Percentiles rank a stretch among this genome's conserved stretches.
Conservation (phyloP, 306 rosid genomes). For the Chamaecrista fasciculata region DNA sequence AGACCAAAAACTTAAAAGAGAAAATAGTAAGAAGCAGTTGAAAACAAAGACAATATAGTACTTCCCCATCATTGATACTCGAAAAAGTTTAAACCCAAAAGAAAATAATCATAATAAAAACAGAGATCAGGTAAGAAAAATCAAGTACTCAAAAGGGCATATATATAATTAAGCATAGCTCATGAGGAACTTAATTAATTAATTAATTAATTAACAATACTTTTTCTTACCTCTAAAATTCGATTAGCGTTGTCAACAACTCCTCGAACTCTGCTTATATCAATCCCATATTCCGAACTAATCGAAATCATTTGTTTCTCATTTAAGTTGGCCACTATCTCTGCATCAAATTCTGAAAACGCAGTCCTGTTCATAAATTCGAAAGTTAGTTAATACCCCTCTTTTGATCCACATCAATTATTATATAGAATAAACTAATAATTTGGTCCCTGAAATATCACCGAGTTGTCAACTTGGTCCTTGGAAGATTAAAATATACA, state of each 20-base stretch:
- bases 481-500: too few species aligned
- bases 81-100: too few species aligned
- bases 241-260: constrained; percentile 86
- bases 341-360: constrained; percentile 82
- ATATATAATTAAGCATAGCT: too few species aligned
- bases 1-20: constrained; percentile 18
- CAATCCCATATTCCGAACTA: constrained; percentile 68
- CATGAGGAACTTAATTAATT: too few species aligned
- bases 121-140: constrained; percentile 30
- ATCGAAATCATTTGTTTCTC: constrained; percentile 84
- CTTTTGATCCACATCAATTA: too few species aligned
- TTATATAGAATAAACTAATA: too few species aligned
- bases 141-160: constrained; percentile 20
- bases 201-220: background rate
- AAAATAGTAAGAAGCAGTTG: constrained; percentile 8
- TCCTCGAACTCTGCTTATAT: constrained; percentile 88
- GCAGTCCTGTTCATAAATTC: constrained; percentile 58
- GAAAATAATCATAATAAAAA: too few species aligned
- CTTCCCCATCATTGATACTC: constrained; percentile 17
- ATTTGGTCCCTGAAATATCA: too few species aligned
- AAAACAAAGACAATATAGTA: constrained; percentile 23
- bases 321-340: constrained; percentile 62
- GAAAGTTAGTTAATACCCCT: constrained; percentile 22
- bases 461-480: too few species aligned
- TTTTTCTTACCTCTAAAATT: constrained; percentile 65